Conservation (phyloP, 1,284 basidiomycete genomes). For the Ganoderma boninense region DNA sequence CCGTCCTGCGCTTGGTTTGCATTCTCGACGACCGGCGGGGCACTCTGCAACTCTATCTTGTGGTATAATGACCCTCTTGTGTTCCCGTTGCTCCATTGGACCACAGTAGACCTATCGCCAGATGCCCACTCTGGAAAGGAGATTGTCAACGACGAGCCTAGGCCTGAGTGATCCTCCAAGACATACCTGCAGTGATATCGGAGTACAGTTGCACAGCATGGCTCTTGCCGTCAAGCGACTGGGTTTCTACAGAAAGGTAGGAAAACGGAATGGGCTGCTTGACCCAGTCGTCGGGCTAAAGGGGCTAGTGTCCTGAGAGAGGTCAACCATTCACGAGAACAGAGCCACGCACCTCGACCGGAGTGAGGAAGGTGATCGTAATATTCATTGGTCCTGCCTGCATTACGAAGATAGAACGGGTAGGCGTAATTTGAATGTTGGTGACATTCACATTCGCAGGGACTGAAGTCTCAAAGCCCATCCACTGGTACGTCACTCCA, state of each 20-base stretch:
- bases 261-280: conserved; percentile 46
- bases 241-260: conserved; percentile 42
- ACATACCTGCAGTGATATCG: conserved; percentile 43
- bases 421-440: conserved; percentile 27
- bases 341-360: conserved; percentile 32
- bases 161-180: too few species aligned
- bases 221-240: conserved; percentile 39
- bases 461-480: conserved; percentile 15
- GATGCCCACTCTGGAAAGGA: conserved; percentile 31
- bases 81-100: conserved; percentile 26
- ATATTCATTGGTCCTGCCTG: conserved; percentile 33
- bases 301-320: not conserved
- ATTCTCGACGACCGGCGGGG: conserved; percentile 28
- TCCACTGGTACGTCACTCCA: conserved; percentile 31
- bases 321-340: not conserved
- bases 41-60: conserved; percentile 26
- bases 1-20: conserved; percentile 35
- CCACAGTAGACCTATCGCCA: conserved; percentile 21
- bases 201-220: conserved; percentile 46
- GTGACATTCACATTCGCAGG: conserved; percentile 15
- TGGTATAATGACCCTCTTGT: conserved; percentile 28
- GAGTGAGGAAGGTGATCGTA: conserved; percentile 33
- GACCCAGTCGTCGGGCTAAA: conserved; percentile 42
- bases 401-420: conserved; percentile 28
- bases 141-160: not conserved